Evolutionary conservation across 2,329 filamentous ascomycete species (phyloP), one percentile per base, ranked within the genome.

Genomic region (Aureobasidium sp.): DNA sequence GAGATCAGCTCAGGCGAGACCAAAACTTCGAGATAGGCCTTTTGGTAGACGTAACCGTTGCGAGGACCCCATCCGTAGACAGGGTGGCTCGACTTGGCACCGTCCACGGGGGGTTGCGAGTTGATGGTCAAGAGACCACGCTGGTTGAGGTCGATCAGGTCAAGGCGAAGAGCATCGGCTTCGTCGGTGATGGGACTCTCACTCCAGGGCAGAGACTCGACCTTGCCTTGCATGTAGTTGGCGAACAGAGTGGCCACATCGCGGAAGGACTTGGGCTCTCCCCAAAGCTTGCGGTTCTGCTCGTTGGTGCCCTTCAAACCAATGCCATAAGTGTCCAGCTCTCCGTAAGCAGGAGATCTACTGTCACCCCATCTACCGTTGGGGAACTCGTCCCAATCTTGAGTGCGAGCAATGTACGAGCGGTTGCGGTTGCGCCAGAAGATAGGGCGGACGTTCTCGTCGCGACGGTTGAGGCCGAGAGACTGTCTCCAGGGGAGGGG

Each of bases 331-430:
- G 91, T 87, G 75, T 97, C 93, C 58, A 97, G 80, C 75, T 97
- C 91, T 70, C 94, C 94, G 71, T 97, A 99, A 56, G 94, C 94
- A 64, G 94, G 94, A 63, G 93, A 97, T 66, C 94, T 85, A 58
- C 92, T 93, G 75, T 99, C 94, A 76, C 94, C 95, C 94, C 94
- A 99, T 75, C 94, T 89, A 50, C 94, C 94, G 79, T 99, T 99
- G 61, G 94, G 94, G 70, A 97, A 99, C 74, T 99, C 94, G 70
- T 99, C 94, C 94, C 94, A 99, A 68, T 97, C 93, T 73, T 97
- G 92, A 0, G 94, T 99, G 61, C 94, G 90, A 61, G 91, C 86
- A 61, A 99, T 87, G 70, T 99, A 99, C 4, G 92, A 96, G 72
- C 94, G 91, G 76, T 96, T 94, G 63, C 94, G 86, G 77, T 97